Evolutionary conservation across 441 rosid genomes (phyloP), one percentile per base, ranked within the genome.

Genomic region (Sinapis alba): DNA sequence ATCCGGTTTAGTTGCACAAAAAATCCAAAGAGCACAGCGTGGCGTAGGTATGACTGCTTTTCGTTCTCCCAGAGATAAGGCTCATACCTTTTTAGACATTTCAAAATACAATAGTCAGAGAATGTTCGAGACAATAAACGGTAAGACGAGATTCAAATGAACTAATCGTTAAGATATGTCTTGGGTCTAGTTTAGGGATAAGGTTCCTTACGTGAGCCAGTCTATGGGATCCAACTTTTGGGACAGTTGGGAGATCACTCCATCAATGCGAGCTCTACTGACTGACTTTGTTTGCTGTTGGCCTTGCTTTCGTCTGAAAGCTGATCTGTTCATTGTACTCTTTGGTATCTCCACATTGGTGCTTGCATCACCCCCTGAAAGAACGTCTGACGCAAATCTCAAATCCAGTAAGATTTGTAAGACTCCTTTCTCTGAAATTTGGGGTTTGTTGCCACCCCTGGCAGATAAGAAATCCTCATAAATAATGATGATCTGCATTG

Each of bases 1-100:
- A 90, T 83, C 69, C 99, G 88, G 78, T 89, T 91, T 72, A 96
- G 90, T 80, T 96, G 99, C 85, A 96, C 95, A 82, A 96, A 93
- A 85, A 96, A 93, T 61, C 98, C 99, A 83, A 93, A 96, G 80
- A 96, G 94, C 64, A 96, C 98, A 74, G 99, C 97, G 83, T 93
- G 97, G 50, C 92, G 87, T 50, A 91, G 82, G 78, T 93, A 96
- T 19, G 97, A 86, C 78, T 92, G 98, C 80, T 80, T 92, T 85
- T 87, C 97, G 77, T 93, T 96, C 84, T 90, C 99, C 97, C 97
- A 88, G 23, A 96, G 88, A 81, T 88, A 92, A 38, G 97, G 94
- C 85, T 96, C 96, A 62, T 90, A 95, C 90, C 98, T 77, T 84
- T 76, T 68, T 74, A 10, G 7, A 69, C 68, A 74, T 56, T 51